Conservation (phyloP, 352 stramenopile genomes). For the Globisporangium spinosum region DNA sequence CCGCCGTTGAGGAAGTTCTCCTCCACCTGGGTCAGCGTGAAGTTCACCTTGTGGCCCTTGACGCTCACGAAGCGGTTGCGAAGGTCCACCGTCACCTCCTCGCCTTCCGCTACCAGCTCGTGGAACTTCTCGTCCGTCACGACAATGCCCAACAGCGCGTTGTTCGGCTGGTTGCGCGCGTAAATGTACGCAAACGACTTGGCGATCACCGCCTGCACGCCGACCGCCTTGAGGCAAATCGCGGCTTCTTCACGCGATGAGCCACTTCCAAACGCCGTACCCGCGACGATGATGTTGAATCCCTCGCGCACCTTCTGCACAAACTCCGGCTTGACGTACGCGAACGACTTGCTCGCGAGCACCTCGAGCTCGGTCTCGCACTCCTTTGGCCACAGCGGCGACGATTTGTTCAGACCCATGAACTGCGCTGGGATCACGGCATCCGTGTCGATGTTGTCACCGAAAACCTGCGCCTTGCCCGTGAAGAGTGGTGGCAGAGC, state of each 20-base stretch:
- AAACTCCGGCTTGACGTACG: conserved; percentile 81
- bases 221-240: conserved; percentile 77
- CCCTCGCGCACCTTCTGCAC: conserved; percentile 60
- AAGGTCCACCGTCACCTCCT: conserved; percentile 67
- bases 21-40: conserved; percentile 73
- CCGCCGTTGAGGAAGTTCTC: conserved; percentile 79
- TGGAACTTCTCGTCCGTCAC: conserved; percentile 82
- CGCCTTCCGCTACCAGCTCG: conserved; percentile 59
- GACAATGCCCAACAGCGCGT: conserved; percentile 74
- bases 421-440: conserved; percentile 81
- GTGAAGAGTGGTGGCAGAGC: conserved; percentile 51
- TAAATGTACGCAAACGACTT: conserved; percentile 88
- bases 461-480: conserved; percentile 70
- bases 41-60: conserved; percentile 53
- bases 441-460: conserved; percentile 81
- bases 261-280: conserved; percentile 66
- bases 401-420: conserved; percentile 79
- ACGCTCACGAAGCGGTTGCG: conserved; percentile 63
- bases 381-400: conserved; percentile 70
- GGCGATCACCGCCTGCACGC: conserved; percentile 76
- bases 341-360: conserved; percentile 75
- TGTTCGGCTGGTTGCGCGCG: conserved; percentile 82
- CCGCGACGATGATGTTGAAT: conserved; percentile 79
- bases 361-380: conserved; percentile 80
- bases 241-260: conserved; percentile 78